Evolutionary conservation across 805 yeast species (phyloP), one percentile per base, ranked within the genome.

Genomic region (Cyberlindnera mycetangii): DNA sequence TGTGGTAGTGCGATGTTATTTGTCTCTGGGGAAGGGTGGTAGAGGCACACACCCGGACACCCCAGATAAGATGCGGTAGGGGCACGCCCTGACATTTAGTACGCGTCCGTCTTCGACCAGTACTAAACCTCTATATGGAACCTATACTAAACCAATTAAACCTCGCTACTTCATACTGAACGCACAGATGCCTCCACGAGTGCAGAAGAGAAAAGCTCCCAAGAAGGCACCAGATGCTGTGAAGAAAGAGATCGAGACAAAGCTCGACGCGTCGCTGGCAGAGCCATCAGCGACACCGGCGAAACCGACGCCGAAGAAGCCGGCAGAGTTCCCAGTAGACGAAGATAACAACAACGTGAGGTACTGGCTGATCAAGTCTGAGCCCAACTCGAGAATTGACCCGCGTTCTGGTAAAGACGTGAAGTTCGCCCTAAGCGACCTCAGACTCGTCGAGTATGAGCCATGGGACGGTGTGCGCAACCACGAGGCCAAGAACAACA

Each of bases 391-490:
- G 0, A 59, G 83, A 35, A 59, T 75, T 10, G 81, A 74, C 40
- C 66, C 75, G 8, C 60, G 57, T n/a, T 57, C 74, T 0, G 78
- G 76, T 2, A 59, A 60, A 16, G 81, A 78, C 53, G 78, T 72
- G 18, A 66, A 67, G 33, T 78, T 76, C 55, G 66, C 80, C 5
- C 61, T 78, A 7, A 63, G 62, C 8, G 76, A 71, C 24, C 59
- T 78, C 11, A 55, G 67, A 15, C 51, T 65, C 6, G 71, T 66
- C 8, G 64, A 58, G 5, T 48, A 48, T 1, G 75, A 74, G 41
- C 68, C 74, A n/a, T 78, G 83, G 83, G 78, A 76, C 49, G 83
- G 84, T 1, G 83, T 78, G 10, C 63, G 84, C 37, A 78, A 78
- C 54, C 71, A 71, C 48, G 83, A 78, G 59, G 83, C 83, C 1